Conservation (phyloP, 768 basidiomycete species). For the Podaxis sp. region DNA sequence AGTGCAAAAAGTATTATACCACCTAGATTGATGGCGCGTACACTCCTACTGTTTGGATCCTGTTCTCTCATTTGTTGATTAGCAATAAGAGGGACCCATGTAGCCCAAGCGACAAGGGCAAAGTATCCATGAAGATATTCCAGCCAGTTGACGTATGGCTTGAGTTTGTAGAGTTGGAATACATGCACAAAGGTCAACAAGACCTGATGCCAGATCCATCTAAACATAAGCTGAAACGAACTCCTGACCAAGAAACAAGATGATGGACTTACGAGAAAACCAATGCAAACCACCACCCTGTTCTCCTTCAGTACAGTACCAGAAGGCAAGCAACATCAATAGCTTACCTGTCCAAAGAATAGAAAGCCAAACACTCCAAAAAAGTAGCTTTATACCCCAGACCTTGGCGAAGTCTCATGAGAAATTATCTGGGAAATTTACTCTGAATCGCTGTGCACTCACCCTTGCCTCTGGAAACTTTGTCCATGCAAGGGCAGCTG, state of each 20-base stretch:
- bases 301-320: not conserved
- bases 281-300: conserved; percentile 9
- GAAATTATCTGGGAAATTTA: not conserved
- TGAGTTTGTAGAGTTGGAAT: not conserved
- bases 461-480: conserved; percentile 4
- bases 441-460: not conserved
- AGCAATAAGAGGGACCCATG: conserved; percentile 7
- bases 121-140: conserved; percentile 9
- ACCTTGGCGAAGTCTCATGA: not conserved
- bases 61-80: not conserved
- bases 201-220: not conserved
- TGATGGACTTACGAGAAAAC: conserved; percentile 2
- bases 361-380: conserved; percentile 7
- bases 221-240: not conserved
- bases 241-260: not conserved
- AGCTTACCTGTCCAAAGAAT: conserved; percentile 4
- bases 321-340: not conserved
- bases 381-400: conserved; percentile 5
- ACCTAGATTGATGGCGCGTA: not conserved
- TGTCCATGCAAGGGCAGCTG: conserved; percentile 4
- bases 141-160: conserved; percentile 8
- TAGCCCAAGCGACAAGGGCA: conserved; percentile 5
- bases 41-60: not conserved
- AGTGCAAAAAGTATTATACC: conserved; percentile 1
- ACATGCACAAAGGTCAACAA: not conserved